phyloP scores from a whole-genome alignment of 208 protist species.

The Crithidia brevicula region DNA sequence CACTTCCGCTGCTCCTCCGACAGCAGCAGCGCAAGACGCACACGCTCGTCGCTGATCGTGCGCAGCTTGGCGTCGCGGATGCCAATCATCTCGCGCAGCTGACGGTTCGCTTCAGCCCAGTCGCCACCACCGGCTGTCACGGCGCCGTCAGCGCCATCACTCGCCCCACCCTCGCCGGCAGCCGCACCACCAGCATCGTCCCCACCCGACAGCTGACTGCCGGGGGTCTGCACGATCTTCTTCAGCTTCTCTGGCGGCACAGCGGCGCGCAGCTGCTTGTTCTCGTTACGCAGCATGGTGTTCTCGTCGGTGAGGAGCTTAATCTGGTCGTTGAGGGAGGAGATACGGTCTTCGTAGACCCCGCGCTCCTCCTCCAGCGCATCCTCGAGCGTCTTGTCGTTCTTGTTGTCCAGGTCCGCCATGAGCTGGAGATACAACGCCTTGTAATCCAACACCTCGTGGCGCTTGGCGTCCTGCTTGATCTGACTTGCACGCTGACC shows the following conservation, averaged over 20 bases:
- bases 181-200: background rate
- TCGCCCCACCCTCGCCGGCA: background rate
- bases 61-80: conserved; percentile 54
- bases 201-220: background rate
- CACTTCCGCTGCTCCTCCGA: conserved; percentile 70
- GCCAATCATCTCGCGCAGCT: conserved; percentile 55
- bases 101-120: conserved; percentile 52
- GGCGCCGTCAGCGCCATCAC: no score
- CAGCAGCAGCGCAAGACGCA: conserved; percentile 66
- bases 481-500: conserved; percentile 94
- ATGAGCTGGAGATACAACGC: conserved; percentile 88
- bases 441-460: conserved; percentile 94
- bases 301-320: conserved; percentile 74
- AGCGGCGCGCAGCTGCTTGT: conserved; percentile 32
- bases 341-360: conserved; percentile 80
- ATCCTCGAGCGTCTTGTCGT: conserved; percentile 76
- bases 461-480: conserved; percentile 88
- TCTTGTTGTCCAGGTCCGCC: conserved; percentile 86
- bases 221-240: conserved; percentile 20
- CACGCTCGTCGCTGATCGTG: conserved; percentile 63
- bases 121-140: conserved; percentile 11
- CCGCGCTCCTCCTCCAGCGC: conserved; percentile 72
- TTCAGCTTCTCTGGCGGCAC: conserved; percentile 47
- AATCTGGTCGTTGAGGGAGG: conserved; percentile 60
- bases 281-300: conserved; percentile 60